Conservation (phyloP, 2,329 filamentous ascomycete species). For the Talaromyces atroroseus region DNA sequence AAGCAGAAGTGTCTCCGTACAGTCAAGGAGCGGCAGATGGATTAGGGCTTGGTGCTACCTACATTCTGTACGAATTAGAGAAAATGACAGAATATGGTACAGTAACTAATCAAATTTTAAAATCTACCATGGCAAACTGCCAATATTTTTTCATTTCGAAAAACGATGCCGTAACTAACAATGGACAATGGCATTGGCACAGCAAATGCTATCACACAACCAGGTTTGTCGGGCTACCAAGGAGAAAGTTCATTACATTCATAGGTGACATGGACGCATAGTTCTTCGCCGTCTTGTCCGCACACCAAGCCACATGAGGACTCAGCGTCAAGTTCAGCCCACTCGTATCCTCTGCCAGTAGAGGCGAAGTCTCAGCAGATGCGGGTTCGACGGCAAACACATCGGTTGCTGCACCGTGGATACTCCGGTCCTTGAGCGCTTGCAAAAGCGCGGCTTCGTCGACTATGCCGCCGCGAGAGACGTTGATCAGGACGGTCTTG, state of each 20-base stretch:
- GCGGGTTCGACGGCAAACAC: constrained; percentile 47
- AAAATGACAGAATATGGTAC: no score
- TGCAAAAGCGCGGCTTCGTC: constrained; percentile 45
- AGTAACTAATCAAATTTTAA: no score
- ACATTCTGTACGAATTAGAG: no score
- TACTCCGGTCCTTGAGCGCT: constrained; percentile 41
- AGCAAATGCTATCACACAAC: not conserved
- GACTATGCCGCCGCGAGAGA: constrained; percentile 47
- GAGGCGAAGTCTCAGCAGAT: constrained; percentile 37
- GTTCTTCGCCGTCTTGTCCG: constrained; percentile 44
- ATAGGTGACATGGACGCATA: constrained; percentile 8
- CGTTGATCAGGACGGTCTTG: constrained; percentile 45
- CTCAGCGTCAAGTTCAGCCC: constrained; percentile 48
- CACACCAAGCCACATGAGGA: constrained; percentile 52
- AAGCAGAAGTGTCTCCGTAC: no score
- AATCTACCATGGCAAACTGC: no score
- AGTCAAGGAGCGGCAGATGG: no score
- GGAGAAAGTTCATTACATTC: constrained; percentile 9
- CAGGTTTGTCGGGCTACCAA: constrained; percentile 9
- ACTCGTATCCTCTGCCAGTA: constrained; percentile 40
- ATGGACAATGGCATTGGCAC: no score
- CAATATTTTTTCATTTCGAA: no score
- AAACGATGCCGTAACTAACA: no score
- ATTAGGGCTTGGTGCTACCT: no score
- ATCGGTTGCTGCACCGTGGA: constrained; percentile 48